Base-by-base conservation (phyloP, 129 eudicot species). In the Glebionis coronaria region DNA sequence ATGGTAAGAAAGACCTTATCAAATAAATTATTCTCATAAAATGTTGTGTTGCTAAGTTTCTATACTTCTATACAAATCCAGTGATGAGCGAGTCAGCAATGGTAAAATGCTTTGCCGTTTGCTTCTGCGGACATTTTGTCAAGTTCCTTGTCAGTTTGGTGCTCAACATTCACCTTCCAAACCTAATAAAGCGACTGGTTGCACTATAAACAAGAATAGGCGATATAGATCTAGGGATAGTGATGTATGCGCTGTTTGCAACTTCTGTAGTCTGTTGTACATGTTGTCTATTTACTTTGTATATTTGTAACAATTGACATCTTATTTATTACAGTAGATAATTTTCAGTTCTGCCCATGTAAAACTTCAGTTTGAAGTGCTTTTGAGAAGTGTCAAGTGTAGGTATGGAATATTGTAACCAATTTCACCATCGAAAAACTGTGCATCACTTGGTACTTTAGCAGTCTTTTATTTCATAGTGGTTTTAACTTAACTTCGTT, bases 21-120 rank as follows among this genome's bases (percentile, higher is more conserved):
- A 5, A 42, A 4, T 7, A 1, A 28, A 69, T 8, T 31, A 9
- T 4, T 45, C 38, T 13, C 6, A 46, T 11, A 56, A 13, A 23
- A 31, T 21, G 31, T 65, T 15, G n/a, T 29, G 27, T 21, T 60
- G 66, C 61, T n/a, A 53, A 45, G 12, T 13, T 11, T 27, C 5
- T 27, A 11, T 57, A 50, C 38, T 58, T 61, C 61, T 35, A 35
- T 35, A 35, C 2, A 10, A 35, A 35, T 35, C 19, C 72, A 84
- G 97, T 83, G 77, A 79, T 87, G 63, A 79, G 83, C 8, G 78
- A 77, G 45, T 79, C 95, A 18, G 66, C 72, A 14, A 82, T 70
- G 67, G 62, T 25, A 10, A 81, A 75, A 77, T 91, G 95, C 68
- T 79, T 82, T 60, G 82, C 81, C 35, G 76, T 81, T 54, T 85